These are phyloP conservation scores for Pachysandra terminalis DNA, from an alignment of 164 flowering plant genomes.

Conservation along the genomic window DNA sequence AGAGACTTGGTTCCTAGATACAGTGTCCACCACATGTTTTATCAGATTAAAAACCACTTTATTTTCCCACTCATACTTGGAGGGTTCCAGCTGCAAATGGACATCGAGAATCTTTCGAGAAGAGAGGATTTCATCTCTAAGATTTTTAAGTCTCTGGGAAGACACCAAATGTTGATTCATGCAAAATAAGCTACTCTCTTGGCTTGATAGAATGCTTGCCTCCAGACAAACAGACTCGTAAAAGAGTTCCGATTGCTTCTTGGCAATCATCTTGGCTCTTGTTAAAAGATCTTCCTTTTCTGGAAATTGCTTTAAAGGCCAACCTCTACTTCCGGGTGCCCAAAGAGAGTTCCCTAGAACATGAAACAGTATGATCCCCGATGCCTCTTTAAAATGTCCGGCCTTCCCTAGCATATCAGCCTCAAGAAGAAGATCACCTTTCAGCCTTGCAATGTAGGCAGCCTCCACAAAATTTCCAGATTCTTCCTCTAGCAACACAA, in stretches of 20 bases:
- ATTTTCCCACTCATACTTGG: constrained; percentile 39
- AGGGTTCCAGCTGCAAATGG: constrained; percentile 26
- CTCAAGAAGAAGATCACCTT: constrained; percentile 41
- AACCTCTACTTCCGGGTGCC: constrained; percentile 42
- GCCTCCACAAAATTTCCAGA: constrained; percentile 51
- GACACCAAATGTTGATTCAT: constrained; percentile 21
- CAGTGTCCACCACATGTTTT: constrained; percentile 17
- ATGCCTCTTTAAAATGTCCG: constrained; percentile 38
- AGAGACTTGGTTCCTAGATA: constrained; percentile 27
- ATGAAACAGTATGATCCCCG: constrained; percentile 32
- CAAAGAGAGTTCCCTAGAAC: constrained; percentile 46
- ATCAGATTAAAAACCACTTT: constrained; percentile 21
- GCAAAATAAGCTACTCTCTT: constrained; percentile 18
- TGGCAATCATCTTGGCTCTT: constrained; percentile 39
- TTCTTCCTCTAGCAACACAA: constrained; percentile 46
- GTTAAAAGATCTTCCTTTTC: constrained; percentile 36
- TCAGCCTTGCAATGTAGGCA: constrained; percentile 39
- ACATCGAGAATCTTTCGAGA: constrained; percentile 47
- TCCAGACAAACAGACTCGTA: constrained; percentile 32
- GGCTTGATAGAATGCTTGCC: constrained; percentile 30
- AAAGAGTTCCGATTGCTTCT: constrained; percentile 20
- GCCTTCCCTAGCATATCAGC: constrained; percentile 59
- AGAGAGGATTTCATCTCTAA: constrained; percentile 38
- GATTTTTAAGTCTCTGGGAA: constrained; percentile 26
- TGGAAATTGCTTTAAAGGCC: constrained; percentile 50